phyloP scores from a whole-genome alignment of 768 basidiomycete genomes.

The Mycena chlorophos region DNA sequence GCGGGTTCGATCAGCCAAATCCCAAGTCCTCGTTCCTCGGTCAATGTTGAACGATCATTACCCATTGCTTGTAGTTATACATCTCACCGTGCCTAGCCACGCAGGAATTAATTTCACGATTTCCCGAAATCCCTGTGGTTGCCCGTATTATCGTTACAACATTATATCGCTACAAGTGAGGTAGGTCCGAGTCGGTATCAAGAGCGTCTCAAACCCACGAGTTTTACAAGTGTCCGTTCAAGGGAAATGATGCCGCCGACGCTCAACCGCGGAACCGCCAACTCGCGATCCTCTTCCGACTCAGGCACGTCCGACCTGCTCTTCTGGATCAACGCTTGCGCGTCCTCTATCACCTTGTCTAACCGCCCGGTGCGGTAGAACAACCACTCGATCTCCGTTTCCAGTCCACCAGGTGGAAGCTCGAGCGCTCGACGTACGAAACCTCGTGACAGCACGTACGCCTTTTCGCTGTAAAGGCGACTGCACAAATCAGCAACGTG shows the following conservation, averaged over 20 bases:
- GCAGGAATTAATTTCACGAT: neutral
- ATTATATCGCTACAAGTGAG: too few species aligned
- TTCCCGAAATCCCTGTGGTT: too few species aligned
- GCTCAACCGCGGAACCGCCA: slow-evolving; percentile 74
- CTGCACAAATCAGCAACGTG: slow-evolving; percentile 40
- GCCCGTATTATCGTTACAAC: too few species aligned
- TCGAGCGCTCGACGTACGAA: slow-evolving; percentile 90
- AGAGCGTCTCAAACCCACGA: neutral
- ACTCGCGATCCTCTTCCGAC: slow-evolving; percentile 35
- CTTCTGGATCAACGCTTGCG: slow-evolving; percentile 64
- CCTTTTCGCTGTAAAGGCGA: slow-evolving; percentile 91
- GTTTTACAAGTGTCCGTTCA: slow-evolving; percentile 68
- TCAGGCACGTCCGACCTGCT: slow-evolving; percentile 46
- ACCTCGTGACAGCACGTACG: slow-evolving; percentile 84
- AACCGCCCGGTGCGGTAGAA: slow-evolving; percentile 68
- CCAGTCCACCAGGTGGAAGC: slow-evolving; percentile 69
- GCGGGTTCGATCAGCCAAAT: slow-evolving; percentile 61
- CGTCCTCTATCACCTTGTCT: slow-evolving; percentile 65
- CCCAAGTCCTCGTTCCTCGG: slow-evolving; percentile 68
- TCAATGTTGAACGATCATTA: slow-evolving; percentile 46
- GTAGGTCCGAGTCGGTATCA: too few species aligned
- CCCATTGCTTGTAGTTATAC: slow-evolving; percentile 4
- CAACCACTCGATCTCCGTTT: slow-evolving; percentile 69
- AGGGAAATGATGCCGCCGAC: slow-evolving; percentile 78
- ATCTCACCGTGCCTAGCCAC: too few species aligned